Percentiles rank a stretch among this genome's conserved stretches.
Evolutionary conservation across 2,329 filamentous ascomycete genomes (phyloP).

Genomic region (Botrytis aclada): DNA sequence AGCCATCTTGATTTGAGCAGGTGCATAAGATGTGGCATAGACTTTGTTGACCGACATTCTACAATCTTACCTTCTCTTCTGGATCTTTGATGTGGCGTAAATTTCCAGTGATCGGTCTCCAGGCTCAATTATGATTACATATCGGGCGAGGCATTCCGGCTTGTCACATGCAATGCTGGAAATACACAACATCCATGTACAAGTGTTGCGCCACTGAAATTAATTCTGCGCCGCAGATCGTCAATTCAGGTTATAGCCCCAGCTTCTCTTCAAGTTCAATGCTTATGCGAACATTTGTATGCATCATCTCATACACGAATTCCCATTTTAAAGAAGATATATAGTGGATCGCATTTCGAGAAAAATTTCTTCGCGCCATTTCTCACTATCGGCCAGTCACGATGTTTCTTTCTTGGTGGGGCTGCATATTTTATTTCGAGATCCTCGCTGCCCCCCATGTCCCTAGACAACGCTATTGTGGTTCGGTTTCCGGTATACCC

Average conservation of each 20-base stretch:
- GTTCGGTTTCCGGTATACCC: background rate
- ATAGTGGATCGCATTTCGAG: conserved; percentile 3
- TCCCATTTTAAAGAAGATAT: background rate
- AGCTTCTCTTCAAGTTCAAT: background rate
- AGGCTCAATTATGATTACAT: background rate
- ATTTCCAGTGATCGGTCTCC: background rate
- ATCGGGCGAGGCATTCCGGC: background rate
- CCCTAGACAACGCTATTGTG: background rate
- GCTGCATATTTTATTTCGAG: background rate
- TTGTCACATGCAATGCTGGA: background rate
- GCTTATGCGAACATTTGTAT: background rate
- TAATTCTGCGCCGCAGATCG: background rate
- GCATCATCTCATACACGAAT: background rate
- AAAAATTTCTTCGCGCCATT: conserved; percentile 11
- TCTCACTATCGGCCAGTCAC: background rate
- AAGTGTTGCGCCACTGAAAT: background rate
- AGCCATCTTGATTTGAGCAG: conserved; percentile 7
- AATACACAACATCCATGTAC: background rate
- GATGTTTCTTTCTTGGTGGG: background rate
- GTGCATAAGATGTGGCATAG: conserved; percentile 5
- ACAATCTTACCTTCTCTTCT: background rate
- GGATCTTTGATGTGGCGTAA: background rate
- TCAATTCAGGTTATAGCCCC: background rate
- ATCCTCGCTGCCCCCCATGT: background rate
- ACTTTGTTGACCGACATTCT: background rate